Conservation (phyloP, 1,284 basidiomycete genomes). For the Schizopora paradoxa region DNA sequence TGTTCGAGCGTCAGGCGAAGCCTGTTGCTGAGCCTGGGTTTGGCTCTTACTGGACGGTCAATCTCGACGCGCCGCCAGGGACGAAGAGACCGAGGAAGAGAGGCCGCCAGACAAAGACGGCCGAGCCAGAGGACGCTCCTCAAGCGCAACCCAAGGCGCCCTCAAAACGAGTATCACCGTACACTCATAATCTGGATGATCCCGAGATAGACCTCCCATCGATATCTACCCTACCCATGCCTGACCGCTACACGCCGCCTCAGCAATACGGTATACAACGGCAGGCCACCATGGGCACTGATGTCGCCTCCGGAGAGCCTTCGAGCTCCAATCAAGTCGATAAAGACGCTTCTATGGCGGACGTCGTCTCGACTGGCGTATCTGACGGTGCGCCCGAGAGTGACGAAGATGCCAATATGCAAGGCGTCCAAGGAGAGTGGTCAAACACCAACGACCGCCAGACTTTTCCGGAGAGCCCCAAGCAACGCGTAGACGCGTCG, state of each 20-base stretch:
- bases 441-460: too few relatives aligned
- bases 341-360: too few relatives aligned
- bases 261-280: conserved; percentile 10
- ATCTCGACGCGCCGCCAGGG: conserved; percentile 70
- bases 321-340: too few relatives aligned
- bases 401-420: conserved; percentile 3
- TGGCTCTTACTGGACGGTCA: conserved; percentile 81
- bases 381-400: conserved; percentile 8
- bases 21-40: conserved; percentile 78
- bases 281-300: conserved; percentile 3
- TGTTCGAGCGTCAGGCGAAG: conserved; percentile 73
- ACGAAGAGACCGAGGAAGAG: conserved; percentile 77
- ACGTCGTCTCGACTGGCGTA: background rate
- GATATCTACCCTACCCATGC: conserved; percentile 6
- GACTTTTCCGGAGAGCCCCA: too few relatives aligned
- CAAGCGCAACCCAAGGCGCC: conserved; percentile 39
- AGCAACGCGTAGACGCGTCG: too few relatives aligned
- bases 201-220: conserved; percentile 2
- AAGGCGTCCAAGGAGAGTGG: too few relatives aligned
- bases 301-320: too few relatives aligned
- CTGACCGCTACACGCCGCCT: background rate
- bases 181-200: conserved; percentile 9
- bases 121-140: conserved; percentile 25
- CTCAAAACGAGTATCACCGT: conserved; percentile 31
- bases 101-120: conserved; percentile 51